Base-by-base conservation (phyloP, 371 early-diverging fungal species). In the Choanephora cucurbitarum region DNA sequence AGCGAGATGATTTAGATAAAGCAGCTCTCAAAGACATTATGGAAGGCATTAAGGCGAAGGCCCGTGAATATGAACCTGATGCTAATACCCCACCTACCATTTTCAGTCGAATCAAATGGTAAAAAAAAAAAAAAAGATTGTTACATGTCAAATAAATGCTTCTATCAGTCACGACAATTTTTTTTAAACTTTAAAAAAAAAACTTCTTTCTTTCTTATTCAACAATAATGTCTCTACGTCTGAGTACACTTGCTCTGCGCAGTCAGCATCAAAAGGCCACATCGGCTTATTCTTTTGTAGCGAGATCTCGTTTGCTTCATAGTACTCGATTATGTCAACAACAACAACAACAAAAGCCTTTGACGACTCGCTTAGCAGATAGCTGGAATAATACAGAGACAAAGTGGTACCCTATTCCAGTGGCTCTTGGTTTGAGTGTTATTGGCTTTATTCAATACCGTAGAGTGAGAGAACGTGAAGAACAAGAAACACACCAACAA, bases 1-100 rank as follows among this genome's bases (percentile, higher is more conserved):
- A 84, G 57, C 73, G 93, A 23, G 92, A 91, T 60, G 94, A 94
- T 69, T 55, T 94, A 62, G 91, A 91, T 45, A 82, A 85, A 60
- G 62, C 83, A 1, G 75, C 79, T 19, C 66, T 89, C 32, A 88
- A 85, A 54, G 92, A 92, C 56, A 80, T 92, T 41, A 86, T 93
- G 84, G 92, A 91, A 56, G 83, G 78, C 18, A 84, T 88, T 57
- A 75, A 80, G 57, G 79, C 77, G 17, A 92, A 88, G 58, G 85
- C 83, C 34, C 73, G 83, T 48, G 89, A 90, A 60, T 86, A 87
- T 55, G 73, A 77, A 58, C 73, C 75, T 2, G 65, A 73, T 44
- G 62, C 73, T 17, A 70, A 72, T 54, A 70, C 80, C 14, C 70
- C 74, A 23, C 80, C 80, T 7, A 79, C 80, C 13, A 76, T 79